Evolutionary conservation across 129 eudicot genomes (phyloP), one percentile per base, ranked within the genome.

Genomic region (Rutidosis leptorrhynchoides): DNA sequence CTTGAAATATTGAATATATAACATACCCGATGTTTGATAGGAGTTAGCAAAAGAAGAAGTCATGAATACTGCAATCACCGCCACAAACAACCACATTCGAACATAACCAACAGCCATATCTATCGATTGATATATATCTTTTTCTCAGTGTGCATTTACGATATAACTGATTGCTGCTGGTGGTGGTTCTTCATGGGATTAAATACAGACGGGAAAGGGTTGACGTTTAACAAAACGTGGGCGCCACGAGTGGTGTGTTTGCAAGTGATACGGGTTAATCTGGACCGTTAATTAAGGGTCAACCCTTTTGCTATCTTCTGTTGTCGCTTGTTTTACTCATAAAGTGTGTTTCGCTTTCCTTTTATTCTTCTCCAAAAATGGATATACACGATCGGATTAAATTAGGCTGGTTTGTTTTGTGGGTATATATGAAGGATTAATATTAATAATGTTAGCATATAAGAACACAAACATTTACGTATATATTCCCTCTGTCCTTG

Each of bases 51-150:
- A 29, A 22, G 57, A 68, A 73, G 61, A 66, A 19, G 56, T 10
- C 16, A 78, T 3, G 10, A 68, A 45, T 29, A 80, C 71, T 58
- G 75, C 81, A 16, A 84, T 53, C 64, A 80, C 79, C 75, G 53
- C 74, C 68, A 60, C 70, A 78, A 58, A 70, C 61, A 70, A 63
- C 69, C 82, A 71, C 24, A 72, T 20, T 46, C 78, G 48, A 12
- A 27, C 3, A 40, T 23, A 43, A 72, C 40, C 54, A 46, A 29
- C 37, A 30, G 57, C 63, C 71, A 55, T 66, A 20, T 21, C 26
- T 24, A 20, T 69, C 28, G 6, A 0, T 24, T 16, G 45, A 17
- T 67, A 14, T 32, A 7, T 52, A 10, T 48, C 22, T 48, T 17
- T 15, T 15, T 48, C 0, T n/a, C 43, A 1, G 54, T 48, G 54